A percentile compares a stretch with the other conserved stretches of the same genome.
phyloP scores from a whole-genome alignment of 2,329 filamentous ascomycete genomes.

The Sporothrix pallida region DNA sequence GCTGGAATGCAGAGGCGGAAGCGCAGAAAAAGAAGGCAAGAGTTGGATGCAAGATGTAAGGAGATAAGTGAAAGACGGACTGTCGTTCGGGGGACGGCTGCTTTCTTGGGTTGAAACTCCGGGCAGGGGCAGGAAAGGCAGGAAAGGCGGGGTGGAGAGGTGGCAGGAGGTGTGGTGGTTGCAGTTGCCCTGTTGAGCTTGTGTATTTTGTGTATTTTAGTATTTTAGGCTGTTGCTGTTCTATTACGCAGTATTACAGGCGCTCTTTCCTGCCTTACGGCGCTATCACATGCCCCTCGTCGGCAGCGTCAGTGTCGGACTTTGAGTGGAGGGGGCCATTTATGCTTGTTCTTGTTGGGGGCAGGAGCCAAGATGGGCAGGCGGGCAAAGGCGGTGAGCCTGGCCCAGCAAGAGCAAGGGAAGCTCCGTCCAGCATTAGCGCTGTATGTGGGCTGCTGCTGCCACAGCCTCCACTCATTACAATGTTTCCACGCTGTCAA shows the following conservation, averaged over 20 bases:
- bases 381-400: conserved; percentile 6
- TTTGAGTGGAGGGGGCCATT: conserved; percentile 12
- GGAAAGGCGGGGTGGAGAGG: too few species aligned
- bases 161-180: background rate
- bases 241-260: background rate
- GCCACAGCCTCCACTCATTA: background rate
- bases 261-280: background rate
- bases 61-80: background rate
- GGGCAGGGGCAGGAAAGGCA: conserved; percentile 28
- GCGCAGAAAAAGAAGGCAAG: background rate
- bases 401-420: conserved; percentile 13
- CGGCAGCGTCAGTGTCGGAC: background rate
- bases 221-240: background rate
- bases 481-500: background rate
- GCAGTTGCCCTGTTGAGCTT: background rate
- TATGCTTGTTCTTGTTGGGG: conserved; percentile 29
- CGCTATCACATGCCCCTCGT: conserved; percentile 25
- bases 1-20: background rate
- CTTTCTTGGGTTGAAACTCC: conserved; percentile 24
- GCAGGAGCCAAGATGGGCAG: background rate
- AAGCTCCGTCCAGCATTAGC: background rate
- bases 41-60: background rate
- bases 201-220: background rate
- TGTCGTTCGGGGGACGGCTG: conserved; percentile 14
- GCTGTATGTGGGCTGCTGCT: background rate